Conservation (phyloP, 495 filamentous ascomycete species). For the Rhizodiscina lignyota region DNA sequence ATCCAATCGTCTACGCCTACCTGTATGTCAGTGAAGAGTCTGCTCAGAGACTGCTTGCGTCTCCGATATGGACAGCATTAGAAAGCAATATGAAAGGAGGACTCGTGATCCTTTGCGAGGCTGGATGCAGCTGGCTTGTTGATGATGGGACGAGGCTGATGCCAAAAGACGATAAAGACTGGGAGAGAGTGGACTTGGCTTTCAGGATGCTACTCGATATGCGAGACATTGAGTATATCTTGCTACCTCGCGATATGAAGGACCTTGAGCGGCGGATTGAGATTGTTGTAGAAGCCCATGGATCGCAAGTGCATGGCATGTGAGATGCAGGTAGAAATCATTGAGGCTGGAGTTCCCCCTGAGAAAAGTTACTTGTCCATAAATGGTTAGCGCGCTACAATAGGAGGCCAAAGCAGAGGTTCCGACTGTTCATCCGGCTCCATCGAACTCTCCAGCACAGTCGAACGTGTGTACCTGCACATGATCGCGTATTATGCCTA, state of each 20-base stretch:
- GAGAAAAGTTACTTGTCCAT: too few relatives aligned
- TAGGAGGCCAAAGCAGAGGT: too few relatives aligned
- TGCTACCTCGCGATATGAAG: conserved; percentile 6
- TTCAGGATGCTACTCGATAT: conserved; percentile 14
- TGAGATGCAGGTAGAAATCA: neutral
- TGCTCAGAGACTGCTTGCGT: conserved; percentile 12
- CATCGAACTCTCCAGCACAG: too few relatives aligned
- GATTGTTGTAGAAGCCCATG: conserved; percentile 1
- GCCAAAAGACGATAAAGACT: conserved; percentile 24
- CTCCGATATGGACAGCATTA: conserved; percentile 20
- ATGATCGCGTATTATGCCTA: too few relatives aligned
- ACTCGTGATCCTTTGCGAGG: conserved; percentile 29
- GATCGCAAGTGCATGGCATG: neutral
- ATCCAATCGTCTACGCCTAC: conserved; percentile 29
- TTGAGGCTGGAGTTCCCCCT: too few relatives aligned
- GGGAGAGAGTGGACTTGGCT: conserved; percentile 20
- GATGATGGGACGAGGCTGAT: conserved; percentile 36
- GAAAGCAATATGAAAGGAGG: conserved; percentile 20
- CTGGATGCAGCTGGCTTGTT: conserved; percentile 23
- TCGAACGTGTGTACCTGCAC: too few relatives aligned
- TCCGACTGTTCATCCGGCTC: too few relatives aligned
- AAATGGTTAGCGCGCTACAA: too few relatives aligned
- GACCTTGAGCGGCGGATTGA: conserved; percentile 5
- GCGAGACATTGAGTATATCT: conserved; percentile 7
- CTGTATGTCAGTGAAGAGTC: conserved; percentile 22